These are phyloP conservation scores for Mortierella claussenii DNA, from an alignment of 192 early-diverging fungal genomes.

Conservation along the genomic window DNA sequence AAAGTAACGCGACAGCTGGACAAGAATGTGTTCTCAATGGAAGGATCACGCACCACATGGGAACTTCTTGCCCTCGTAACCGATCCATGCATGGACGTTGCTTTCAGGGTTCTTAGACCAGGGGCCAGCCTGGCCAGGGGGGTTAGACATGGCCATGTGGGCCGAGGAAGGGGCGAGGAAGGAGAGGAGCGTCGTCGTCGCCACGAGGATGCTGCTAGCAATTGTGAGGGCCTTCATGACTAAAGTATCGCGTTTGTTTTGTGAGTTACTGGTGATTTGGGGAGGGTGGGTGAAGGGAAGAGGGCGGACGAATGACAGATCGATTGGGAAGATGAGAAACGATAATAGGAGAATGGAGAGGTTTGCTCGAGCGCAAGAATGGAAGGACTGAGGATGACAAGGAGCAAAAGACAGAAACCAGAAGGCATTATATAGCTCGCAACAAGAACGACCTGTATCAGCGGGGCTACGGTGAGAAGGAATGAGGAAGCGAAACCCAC, in stretches of 20 bases:
- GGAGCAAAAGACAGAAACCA: neutral
- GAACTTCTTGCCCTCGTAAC: slow-evolving; percentile 39
- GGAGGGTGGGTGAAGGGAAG: neutral
- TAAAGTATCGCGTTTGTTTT: neutral
- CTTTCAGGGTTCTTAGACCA: slow-evolving; percentile 16
- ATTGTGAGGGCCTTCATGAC: slow-evolving; percentile 23
- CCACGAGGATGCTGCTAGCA: slow-evolving; percentile 18
- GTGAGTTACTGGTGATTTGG: neutral
- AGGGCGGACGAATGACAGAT: neutral
- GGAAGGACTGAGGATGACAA: neutral
- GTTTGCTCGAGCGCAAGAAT: neutral
- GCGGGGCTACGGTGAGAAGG: no score
- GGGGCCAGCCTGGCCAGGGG: slow-evolving; percentile 39
- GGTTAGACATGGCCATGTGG: slow-evolving; percentile 41
- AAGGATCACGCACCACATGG: slow-evolving; percentile 25
- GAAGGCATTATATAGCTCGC: no score
- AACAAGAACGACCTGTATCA: no score
- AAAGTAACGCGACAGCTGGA: no score
- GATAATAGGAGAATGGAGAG: no score
- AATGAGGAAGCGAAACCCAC: no score
- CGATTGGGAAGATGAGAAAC: neutral
- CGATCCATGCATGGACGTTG: slow-evolving; percentile 38
- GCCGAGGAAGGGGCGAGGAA: slow-evolving; percentile 24
- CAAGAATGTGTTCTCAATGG: no score
- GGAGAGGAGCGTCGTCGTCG: slow-evolving; percentile 9